Conservation (phyloP, 495 filamentous ascomycete species). For the Penicillium atrosanguineum region DNA sequence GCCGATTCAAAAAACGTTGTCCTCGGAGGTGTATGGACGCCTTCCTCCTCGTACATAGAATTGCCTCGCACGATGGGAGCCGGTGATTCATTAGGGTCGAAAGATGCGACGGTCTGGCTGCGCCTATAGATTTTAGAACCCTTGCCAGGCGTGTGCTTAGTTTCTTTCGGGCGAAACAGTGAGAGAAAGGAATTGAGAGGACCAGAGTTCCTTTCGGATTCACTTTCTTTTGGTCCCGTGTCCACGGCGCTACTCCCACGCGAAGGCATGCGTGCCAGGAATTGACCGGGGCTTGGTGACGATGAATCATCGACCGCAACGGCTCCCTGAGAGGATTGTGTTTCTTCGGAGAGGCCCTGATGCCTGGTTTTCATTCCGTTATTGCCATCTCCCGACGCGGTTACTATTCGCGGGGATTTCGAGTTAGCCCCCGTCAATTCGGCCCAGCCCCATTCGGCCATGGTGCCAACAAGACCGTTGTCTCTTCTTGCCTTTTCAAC, state of each 20-base stretch:
- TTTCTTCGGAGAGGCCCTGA: background rate
- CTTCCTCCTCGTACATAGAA: conserved; percentile 40
- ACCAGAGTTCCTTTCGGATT: conserved; percentile 24
- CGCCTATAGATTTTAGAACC: conserved; percentile 72
- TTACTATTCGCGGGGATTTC: conserved; percentile 43
- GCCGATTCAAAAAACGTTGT: conserved; percentile 95
- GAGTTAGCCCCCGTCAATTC: conserved; percentile 84
- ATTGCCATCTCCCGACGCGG: conserved; percentile 27
- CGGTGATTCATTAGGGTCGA: conserved; percentile 32
- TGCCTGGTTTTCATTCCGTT: conserved; percentile 2
- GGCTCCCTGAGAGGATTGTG: background rate
- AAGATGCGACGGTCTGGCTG: conserved; percentile 64
- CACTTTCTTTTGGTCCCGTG: conserved; percentile 9
- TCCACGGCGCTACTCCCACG: conserved; percentile 5
- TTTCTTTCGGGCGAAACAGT: conserved; percentile 54
- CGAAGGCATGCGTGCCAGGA: conserved; percentile 13
- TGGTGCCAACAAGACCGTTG: conserved; percentile 85
- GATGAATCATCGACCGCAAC: conserved; percentile 2
- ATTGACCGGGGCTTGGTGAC: conserved; percentile 23
- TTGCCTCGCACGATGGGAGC: conserved; percentile 41
- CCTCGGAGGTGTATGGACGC: conserved; percentile 69
- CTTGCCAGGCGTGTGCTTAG: conserved; percentile 39
- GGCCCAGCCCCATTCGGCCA: conserved; percentile 92
- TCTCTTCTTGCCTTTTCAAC: conserved; percentile 94
- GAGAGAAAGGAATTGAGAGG: conserved; percentile 62